phyloP scores from a whole-genome alignment of 1,139 yeast species.

The Geotrichum fermentans region DNA sequence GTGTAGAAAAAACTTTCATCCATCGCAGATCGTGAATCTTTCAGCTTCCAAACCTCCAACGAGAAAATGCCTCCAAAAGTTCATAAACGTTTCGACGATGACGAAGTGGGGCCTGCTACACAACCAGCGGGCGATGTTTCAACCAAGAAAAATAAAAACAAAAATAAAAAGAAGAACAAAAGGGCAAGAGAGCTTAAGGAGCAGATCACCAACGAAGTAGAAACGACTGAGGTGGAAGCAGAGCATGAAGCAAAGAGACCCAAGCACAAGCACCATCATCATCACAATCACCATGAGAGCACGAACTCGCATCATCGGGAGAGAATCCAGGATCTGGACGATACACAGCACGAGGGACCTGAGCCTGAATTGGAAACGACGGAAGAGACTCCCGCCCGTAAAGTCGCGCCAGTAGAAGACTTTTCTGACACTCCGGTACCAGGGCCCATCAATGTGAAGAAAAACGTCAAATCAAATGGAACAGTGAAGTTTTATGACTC shows the following conservation, averaged over 20 bases:
- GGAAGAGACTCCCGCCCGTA: too few relatives aligned
- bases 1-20: background rate
- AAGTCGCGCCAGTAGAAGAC: too few relatives aligned
- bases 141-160: background rate
- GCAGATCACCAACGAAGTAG: background rate
- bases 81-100: conserved; percentile 29
- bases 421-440: background rate
- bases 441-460: background rate
- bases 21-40: background rate
- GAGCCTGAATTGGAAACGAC: too few relatives aligned
- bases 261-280: background rate
- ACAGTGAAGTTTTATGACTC: conserved; percentile 29
- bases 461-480: conserved; percentile 10
- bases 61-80: conserved; percentile 29
- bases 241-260: background rate
- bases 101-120: conserved; percentile 11
- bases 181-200: conserved; percentile 13
- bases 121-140: background rate
- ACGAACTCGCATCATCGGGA: background rate
- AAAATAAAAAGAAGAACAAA: conserved; percentile 17
- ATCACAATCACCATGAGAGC: background rate
- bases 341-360: background rate
- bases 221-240: background rate
- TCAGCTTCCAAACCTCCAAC: background rate
- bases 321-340: background rate